Base-by-base conservation (phyloP, 2,329 filamentous ascomycete species). In the Acrocalymma vagum region DNA sequence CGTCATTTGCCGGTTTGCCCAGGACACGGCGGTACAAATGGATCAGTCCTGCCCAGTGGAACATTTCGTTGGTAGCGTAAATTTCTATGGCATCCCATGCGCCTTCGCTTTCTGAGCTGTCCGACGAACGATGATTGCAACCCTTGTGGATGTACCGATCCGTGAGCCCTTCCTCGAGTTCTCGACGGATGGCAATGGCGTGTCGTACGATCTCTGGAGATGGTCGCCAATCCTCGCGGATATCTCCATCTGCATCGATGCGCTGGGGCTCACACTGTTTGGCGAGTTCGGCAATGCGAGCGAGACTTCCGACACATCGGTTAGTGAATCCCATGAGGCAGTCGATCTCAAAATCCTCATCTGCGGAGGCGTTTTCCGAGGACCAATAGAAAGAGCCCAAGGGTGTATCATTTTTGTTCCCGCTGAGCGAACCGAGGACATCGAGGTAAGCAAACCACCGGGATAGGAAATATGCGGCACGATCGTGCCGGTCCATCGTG, bases 361-460 rank as follows among this genome's bases (percentile, higher is more conserved):
- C 79, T 22, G 81, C 76, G 4, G 72, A 61, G 4, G 76, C 75
- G 42, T 79, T 78, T 17, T 62, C 51, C 0, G 36, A 50, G 9
- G 77, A 60, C 64, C 67, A 72, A 51, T 78, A 77, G 25, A 64
- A 67, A 2, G 61, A 56, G 28, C 65, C 67, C 2, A 78, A 58
- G 0, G 74, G 73, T 23, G 61, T 60, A 42, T 74, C 70, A 35
- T 72, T 72, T 35, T 71, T 70, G 48, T 70, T 75, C 11, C 87
- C 87, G 38, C 74, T 85, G 17, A 95, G 74, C 27, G 83, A 85
- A 16, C 88, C 90, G 39, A 94, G 74, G 1, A 94, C 84, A 60
- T 94, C 89, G 14, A 95, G 78, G 67, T 94, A 94, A 2, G 86
- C 87, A 51, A 94, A 87, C 90, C 90, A 95, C 43, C 87, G 83